Evolutionary conservation across 176 grass and related monocot species (phyloP), one percentile per base, ranked within the genome.

Genomic region (Musa schizocarpa): DNA sequence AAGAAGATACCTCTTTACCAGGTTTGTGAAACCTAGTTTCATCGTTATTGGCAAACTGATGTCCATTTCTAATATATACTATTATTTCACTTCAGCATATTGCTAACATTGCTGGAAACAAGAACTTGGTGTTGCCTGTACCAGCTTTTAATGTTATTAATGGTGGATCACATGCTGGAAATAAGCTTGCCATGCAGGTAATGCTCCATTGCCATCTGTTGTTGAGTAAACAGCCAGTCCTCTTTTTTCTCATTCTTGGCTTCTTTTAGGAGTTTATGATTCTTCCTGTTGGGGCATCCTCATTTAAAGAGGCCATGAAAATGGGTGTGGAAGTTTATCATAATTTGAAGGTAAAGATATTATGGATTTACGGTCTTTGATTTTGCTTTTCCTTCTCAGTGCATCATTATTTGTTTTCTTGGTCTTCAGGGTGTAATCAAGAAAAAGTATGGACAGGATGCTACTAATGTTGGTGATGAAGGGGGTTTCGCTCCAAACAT

Each of bases 91-190:
- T 66, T 49, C 82, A 97, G 87, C 93, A 96, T 25, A 92, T 92
- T 82, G 89, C 93, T 17, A 90, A 97, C 34, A 74, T 97, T 76
- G 85, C 90, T 10, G 90, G 93, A 27, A 97, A 97, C 83, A 97
- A 88, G 77, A 81, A 34, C 9, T 65, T 92, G 0, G 93, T 97
- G 4, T 73, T 92, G 53, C 93, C 93, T 68, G 90, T 92, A 34
- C 90, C 90, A 50, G 87, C 93, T 65, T 97, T 96, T 48, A 96
- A 96, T 85, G 93, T 96, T 52, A 96, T 96, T n/a, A 96, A 96
- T 50, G 93, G 93, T 74, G 93, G 93, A 13, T 96, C 93, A 6
- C 93, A 96, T 72, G 93, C 90, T 43, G 93, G 93, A 55, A 96
- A 96, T 61, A 96, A 96, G 72, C 93, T 96, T 54, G 89, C 89